These are phyloP conservation scores for Sporothrix luriei DNA, from an alignment of 2,329 filamentous ascomycete genomes.

Conservation along the genomic window DNA sequence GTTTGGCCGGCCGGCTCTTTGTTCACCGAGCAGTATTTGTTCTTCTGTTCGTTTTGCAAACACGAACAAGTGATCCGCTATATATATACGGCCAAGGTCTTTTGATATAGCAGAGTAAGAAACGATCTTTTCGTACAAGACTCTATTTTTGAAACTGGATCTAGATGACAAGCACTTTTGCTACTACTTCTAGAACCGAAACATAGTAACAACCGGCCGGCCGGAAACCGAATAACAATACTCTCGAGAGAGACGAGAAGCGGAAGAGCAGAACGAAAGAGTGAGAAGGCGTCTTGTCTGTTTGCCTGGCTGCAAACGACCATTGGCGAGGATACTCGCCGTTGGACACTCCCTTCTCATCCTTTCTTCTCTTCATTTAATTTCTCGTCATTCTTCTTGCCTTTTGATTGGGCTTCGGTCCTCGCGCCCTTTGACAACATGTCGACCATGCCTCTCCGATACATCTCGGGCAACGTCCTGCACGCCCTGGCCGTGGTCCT, in stretches of 20 bases:
- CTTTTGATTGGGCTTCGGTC: too few relatives aligned
- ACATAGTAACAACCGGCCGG: too few relatives aligned
- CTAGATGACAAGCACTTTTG: neutral
- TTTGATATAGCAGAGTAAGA: neutral
- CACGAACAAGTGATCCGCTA: conserved; percentile 1
- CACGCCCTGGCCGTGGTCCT: conserved; percentile 29
- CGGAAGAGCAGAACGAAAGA: conserved; percentile 1
- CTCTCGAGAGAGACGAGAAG: neutral
- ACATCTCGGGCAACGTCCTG: conserved; percentile 15
- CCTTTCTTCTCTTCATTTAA: neutral
- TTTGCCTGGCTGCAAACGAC: conserved; percentile 25
- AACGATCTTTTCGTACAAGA: neutral
- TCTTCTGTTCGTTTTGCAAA: conserved; percentile 1
- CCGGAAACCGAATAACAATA: neutral
- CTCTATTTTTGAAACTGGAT: neutral
- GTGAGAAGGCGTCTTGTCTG: conserved; percentile 8
- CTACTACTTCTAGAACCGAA: neutral
- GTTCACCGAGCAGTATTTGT: conserved; percentile 10
- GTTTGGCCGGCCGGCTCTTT: neutral
- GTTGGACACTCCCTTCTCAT: neutral
- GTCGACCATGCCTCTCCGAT: neutral
- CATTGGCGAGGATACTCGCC: neutral
- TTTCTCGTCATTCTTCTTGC: neutral
- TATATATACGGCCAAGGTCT: neutral
- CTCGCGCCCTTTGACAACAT: neutral